Conservation (phyloP, 78 protist species). For the Anaeramoeba ignava region DNA sequence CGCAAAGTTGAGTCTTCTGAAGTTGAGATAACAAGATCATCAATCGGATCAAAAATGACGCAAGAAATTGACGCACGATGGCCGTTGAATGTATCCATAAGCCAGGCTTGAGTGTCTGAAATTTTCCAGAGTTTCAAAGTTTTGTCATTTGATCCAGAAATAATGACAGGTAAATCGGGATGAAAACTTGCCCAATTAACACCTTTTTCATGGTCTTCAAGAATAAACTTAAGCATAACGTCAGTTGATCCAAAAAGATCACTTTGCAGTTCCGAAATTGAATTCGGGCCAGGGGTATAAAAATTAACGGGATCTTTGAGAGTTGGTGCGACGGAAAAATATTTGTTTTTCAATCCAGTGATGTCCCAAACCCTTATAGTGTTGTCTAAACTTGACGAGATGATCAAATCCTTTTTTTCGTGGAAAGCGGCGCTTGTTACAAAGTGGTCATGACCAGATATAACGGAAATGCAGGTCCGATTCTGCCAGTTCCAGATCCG, state of each 20-base stretch:
- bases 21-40: background rate
- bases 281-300: background rate
- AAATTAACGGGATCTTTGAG: background rate
- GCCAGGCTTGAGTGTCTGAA: background rate
- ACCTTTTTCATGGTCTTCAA: constrained; percentile 72
- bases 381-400: constrained; percentile 94
- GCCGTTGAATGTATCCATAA: background rate
- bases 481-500: constrained; percentile 99
- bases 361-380: constrained; percentile 96
- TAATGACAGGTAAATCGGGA: constrained; percentile 77
- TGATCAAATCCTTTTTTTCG: constrained; percentile 79
- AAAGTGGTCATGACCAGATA: constrained; percentile 98
- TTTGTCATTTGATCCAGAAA: constrained; percentile 90
- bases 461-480: constrained; percentile 67
- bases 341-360: constrained; percentile 39
- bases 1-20: background rate
- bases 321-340: background rate
- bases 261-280: constrained; percentile 3
- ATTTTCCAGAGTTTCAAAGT: constrained; percentile 84
- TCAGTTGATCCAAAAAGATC: constrained; percentile 74
- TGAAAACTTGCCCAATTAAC: constrained; percentile 98
- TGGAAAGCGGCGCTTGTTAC: constrained; percentile 97
- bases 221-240: constrained; percentile 59
- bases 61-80: background rate
- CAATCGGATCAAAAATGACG: background rate